These are phyloP conservation scores for Echeveria elegans DNA, from an alignment of 164 flowering plant genomes.

Conservation along the genomic window DNA sequence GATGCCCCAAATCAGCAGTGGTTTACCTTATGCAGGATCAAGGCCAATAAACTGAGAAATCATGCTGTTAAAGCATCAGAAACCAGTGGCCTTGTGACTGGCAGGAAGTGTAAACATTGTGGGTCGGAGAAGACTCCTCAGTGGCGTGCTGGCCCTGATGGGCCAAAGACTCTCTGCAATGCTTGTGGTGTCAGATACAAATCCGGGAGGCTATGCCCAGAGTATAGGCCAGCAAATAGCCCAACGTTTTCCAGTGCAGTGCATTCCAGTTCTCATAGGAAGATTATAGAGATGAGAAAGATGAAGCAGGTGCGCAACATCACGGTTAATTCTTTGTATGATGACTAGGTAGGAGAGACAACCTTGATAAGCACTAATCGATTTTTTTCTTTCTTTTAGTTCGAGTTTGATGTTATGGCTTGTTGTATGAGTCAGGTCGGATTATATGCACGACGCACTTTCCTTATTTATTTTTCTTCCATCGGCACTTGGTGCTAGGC, in stretches of 20 bases:
- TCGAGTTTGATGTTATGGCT: conserved; percentile 1
- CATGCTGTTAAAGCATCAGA: background rate
- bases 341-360: conserved; percentile 12
- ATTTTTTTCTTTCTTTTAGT: background rate
- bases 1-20: conserved; percentile 16
- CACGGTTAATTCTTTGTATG: conserved; percentile 20
- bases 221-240: conserved; percentile 82
- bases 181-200: conserved; percentile 91
- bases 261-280: conserved; percentile 83
- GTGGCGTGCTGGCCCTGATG: conserved; percentile 83
- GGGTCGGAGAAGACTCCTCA: conserved; percentile 78
- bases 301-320: conserved; percentile 28
- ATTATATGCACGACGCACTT: background rate
- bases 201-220: conserved; percentile 80
- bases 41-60: conserved; percentile 13
- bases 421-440: background rate
- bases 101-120: conserved; percentile 58
- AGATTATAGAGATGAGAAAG: conserved; percentile 73
- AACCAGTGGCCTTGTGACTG: background rate
- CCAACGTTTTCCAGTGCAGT: conserved; percentile 50
- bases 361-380: background rate
- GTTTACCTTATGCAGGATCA: conserved; percentile 14
- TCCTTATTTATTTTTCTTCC: background rate
- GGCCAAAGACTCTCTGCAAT: conserved; percentile 85
- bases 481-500: background rate